Evolutionary conservation across 176 grass and related monocot genomes (phyloP), one percentile per base, ranked within the genome.

Genomic region (Poa annua): DNA sequence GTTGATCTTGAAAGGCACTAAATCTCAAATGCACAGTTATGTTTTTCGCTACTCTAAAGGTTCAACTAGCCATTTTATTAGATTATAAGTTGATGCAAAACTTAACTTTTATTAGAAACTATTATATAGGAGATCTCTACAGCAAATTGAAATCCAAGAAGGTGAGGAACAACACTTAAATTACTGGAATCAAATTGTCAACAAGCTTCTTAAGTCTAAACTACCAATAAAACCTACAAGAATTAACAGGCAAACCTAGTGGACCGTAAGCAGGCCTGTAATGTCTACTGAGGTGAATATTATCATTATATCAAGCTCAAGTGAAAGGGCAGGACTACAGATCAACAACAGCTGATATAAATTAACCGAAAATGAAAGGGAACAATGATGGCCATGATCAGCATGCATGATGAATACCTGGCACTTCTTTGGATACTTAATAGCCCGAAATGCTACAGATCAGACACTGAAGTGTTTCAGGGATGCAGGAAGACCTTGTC

Each of bases 361-460:
- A 50, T 56, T 63, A 48, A 64, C 39, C 8, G 2, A 76, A 36
- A 54, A 54, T 10, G 39, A 1, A 34, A 35, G 17, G 16, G 26
- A 39, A 51, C 32, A 52, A 22, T 4, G 12, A 49, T 20, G 9
- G 35, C 35, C 35, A 4, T 59, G 55, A 4, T 33, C 16, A 35
- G 32, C 4, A 45, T 47, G 38, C 17, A 47, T 57, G 72, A 7
- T 71, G 48, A 15, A 7, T 78, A 90, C 88, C 88, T 90, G 74
- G 26, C 84, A 48, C 79, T 75, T 72, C 35, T 42, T 24, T 52
- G 60, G 80, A 7, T 73, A 61, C 75, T 69, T 50, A 36, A 81
- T 62, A 83, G 24, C 75, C 80, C 80, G 79, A 82, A 83, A 67
- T 69, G 79, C 88, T 89, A 65, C 74, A 83, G 80, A 79, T 66